These are phyloP conservation scores for Pholiota adiposa DNA, from an alignment of 1,284 basidiomycete species.

Conservation along the genomic window DNA sequence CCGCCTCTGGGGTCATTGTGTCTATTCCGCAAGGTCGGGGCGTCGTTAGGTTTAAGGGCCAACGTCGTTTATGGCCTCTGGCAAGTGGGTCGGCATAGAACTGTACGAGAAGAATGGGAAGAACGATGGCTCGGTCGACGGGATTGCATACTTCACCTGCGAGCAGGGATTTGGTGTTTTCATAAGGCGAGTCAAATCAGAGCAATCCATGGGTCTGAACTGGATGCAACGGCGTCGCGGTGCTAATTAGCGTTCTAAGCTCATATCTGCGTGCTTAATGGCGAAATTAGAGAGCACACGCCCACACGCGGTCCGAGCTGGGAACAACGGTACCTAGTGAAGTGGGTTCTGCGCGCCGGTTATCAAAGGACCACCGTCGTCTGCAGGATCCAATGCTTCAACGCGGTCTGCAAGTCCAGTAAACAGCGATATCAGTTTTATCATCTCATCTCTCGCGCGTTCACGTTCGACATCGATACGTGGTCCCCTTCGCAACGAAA, in stretches of 20 bases:
- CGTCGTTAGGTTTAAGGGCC: slow-evolving; percentile 86
- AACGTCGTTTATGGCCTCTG: slow-evolving; percentile 80
- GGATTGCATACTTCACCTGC: slow-evolving; percentile 86
- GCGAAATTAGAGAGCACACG: slow-evolving; percentile 19
- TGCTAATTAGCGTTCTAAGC: slow-evolving; percentile 8
- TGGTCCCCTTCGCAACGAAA: slow-evolving; percentile 42
- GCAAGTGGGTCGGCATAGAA: slow-evolving; percentile 96
- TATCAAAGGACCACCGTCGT: slow-evolving; percentile 40
- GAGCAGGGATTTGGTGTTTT: slow-evolving; percentile 85
- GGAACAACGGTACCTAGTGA: slow-evolving; percentile 47
- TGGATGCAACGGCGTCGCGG: slow-evolving; percentile 28
- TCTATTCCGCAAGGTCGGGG: slow-evolving; percentile 82
- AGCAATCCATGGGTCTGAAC: slow-evolving; percentile 52
- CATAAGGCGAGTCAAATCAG: slow-evolving; percentile 87
- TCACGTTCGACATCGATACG: slow-evolving; percentile 15
- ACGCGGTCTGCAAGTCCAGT: slow-evolving; percentile 51
- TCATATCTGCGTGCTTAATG: not conserved
- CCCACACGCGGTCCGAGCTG: slow-evolving; percentile 31
- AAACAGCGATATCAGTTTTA: slow-evolving; percentile 34
- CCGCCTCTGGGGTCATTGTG: slow-evolving; percentile 63
- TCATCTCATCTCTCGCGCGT: slow-evolving; percentile 19
- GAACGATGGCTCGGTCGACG: slow-evolving; percentile 93
- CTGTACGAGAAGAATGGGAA: slow-evolving; percentile 86
- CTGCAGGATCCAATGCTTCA: slow-evolving; percentile 39
- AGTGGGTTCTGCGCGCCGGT: slow-evolving; percentile 39